Base-by-base conservation (phyloP, 2,329 filamentous ascomycete species). In the Colletotrichum sp. region DNA sequence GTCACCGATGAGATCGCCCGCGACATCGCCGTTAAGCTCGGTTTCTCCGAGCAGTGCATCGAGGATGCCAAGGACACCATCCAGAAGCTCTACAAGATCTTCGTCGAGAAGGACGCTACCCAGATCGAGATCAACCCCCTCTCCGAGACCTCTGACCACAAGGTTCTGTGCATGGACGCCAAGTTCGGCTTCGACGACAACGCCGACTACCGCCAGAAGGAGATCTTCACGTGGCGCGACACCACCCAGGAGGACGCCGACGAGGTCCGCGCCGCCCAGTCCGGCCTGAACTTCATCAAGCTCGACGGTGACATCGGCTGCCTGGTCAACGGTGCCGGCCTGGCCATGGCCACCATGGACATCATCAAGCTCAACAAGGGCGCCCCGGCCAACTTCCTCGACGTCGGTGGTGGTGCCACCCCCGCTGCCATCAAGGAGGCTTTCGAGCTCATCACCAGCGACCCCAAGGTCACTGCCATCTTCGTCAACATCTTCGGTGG, bases 401-500 rank as follows among this genome's bases (percentile, higher is more conserved):
- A 99, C 85, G 97, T 99, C 80, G 97, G 97, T 83, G 97, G 97
- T 85, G 97, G 97, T 90, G 97, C 97, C 80, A 99, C 97, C 76
- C 96, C 97, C 38, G 94, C 96, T 80, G 97, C 97, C 82, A 99
- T 99, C 88, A 95, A 96, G 90, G 94, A 97, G 88, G 97, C 97
- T 80, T 99, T 99, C 84, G 96, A 98, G 87, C 94, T 99, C 83
- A 99, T 99, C 89, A 99, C 97, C 81, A 97, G 94, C 87, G 97
- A 99, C 87, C 93, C 96, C 84, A 98, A 98, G 91, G 97, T 99
- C 79, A 96, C 96, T 67, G 97, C 97, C 83, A 97, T 99, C 89
- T 99, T 99, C 82, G 97, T 99, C 90, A 99, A 99, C 92, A 99
- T 99, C 87, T 99, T 99, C 84, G 97, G 97, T 85, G 97, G 97